phyloP scores from a whole-genome alignment of 441 rosid species.

The Pelargonium citronellum region DNA sequence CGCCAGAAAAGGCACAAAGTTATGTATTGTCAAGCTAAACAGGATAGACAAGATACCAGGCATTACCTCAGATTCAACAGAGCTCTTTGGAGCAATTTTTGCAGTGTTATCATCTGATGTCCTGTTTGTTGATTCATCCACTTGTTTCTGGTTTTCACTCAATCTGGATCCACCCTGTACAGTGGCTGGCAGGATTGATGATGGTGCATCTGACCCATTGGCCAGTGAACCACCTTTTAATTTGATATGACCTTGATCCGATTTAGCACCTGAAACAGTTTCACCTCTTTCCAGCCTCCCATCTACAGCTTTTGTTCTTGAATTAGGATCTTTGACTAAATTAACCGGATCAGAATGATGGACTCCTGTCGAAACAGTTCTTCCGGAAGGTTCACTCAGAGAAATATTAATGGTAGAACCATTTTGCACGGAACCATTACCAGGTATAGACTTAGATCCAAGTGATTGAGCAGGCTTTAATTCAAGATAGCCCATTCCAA shows the following conservation, averaged over 20 bases:
- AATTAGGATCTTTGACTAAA: constrained; percentile 58
- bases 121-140: constrained; percentile 47
- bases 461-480: constrained; percentile 64
- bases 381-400: constrained; percentile 52
- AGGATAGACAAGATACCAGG: constrained; percentile 1
- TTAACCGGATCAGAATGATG: constrained; percentile 60
- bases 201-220: constrained; percentile 53
- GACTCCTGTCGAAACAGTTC: constrained; percentile 28
- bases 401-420: constrained; percentile 45
- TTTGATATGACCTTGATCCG: constrained; percentile 61
- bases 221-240: constrained; percentile 47
- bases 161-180: constrained; percentile 38
- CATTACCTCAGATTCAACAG: constrained; percentile 59
- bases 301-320: constrained; percentile 59
- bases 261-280: constrained; percentile 37
- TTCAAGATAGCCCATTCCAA: constrained; percentile 98
- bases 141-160: constrained; percentile 49
- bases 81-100: constrained; percentile 46
- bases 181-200: constrained; percentile 31
- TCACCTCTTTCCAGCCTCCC: constrained; percentile 67
- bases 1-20: neutral
- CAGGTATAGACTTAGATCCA: constrained; percentile 48
- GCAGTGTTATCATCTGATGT: constrained; percentile 42
- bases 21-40: neutral
- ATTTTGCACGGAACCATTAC: constrained; percentile 42